Evolutionary conservation across 2,329 filamentous ascomycete genomes (phyloP).

Genomic region (Cyanodermella asteris): DNA sequence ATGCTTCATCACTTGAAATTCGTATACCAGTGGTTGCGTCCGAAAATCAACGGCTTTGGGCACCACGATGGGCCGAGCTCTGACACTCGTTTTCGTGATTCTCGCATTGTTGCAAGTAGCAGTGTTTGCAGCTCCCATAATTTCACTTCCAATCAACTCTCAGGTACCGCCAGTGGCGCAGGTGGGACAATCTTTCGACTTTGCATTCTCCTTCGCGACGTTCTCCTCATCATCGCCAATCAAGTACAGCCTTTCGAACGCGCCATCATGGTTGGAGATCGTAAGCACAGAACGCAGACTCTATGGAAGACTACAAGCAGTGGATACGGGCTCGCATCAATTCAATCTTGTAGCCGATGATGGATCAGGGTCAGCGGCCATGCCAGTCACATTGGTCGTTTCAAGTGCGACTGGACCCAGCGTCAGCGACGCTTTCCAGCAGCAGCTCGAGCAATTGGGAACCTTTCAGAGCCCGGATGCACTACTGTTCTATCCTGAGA

Average conservation of each 20-base stretch:
- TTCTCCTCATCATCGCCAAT: constrained; percentile 42
- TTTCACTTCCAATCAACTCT: constrained; percentile 56
- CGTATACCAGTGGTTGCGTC: too few species aligned
- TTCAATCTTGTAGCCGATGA: constrained; percentile 54
- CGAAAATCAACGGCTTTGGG: too few species aligned
- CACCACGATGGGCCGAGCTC: too few species aligned
- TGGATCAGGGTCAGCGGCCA: constrained; percentile 35
- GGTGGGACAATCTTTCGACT: constrained; percentile 30
- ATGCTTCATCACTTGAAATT: too few species aligned
- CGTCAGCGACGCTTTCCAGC: constrained; percentile 14
- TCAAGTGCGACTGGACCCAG: constrained; percentile 24
- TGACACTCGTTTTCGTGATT: too few species aligned
- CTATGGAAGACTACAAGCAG: constrained; percentile 42
- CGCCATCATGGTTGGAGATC: constrained; percentile 55
- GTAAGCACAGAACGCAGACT: constrained; percentile 43
- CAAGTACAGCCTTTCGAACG: constrained; percentile 41
- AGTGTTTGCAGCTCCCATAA: constrained; percentile 14
- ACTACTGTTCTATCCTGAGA: constrained; percentile 17
- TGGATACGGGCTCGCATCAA: constrained; percentile 33
- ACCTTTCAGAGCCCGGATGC: constrained; percentile 17
- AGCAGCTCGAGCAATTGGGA: constrained; percentile 16
- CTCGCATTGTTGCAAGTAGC: too few species aligned
- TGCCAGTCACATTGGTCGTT: constrained; percentile 50
- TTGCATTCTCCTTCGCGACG: constrained; percentile 32
- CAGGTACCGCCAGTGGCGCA: constrained; percentile 65